Conservation (phyloP, 148 eudicot species). For the Persicaria tinctoria region DNA sequence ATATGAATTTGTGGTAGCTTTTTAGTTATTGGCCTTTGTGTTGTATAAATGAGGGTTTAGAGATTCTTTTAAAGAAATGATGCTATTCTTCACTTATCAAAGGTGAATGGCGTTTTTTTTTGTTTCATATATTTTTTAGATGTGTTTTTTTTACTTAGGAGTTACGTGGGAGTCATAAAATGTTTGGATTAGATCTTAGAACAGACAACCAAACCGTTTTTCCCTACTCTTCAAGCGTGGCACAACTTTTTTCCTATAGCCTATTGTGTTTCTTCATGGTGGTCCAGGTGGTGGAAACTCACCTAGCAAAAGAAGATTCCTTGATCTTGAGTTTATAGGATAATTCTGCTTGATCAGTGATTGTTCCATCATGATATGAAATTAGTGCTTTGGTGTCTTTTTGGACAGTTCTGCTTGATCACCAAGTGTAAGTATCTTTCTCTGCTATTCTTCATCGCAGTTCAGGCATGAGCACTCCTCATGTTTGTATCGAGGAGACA, state of each 20-base stretch:
- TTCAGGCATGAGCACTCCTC: conserved; percentile 94
- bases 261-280: conserved; percentile 95
- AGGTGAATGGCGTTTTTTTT: neutral
- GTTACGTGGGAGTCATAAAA: neutral
- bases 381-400: neutral
- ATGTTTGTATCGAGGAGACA: conserved; percentile 85
- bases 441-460: conserved; percentile 54
- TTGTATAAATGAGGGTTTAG: neutral
- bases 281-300: conserved; percentile 99
- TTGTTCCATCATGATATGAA: conserved; percentile 13
- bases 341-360: conserved; percentile 83
- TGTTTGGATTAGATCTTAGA: neutral
- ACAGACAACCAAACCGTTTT: neutral
- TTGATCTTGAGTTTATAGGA: conserved; percentile 88
- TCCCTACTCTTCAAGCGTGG: neutral
- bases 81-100: too few relatives aligned
- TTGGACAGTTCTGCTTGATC: neutral
- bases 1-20: too few relatives aligned
- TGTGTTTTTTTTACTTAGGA: neutral
- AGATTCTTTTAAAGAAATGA: neutral
- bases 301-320: conserved; percentile 79
- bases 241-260: conserved; percentile 40
- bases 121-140: neutral
- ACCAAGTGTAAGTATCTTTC: neutral
- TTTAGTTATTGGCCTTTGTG: neutral